These are phyloP conservation scores for Cytospora mali DNA, from an alignment of 2,329 filamentous ascomycete species.

Conservation along the genomic window DNA sequence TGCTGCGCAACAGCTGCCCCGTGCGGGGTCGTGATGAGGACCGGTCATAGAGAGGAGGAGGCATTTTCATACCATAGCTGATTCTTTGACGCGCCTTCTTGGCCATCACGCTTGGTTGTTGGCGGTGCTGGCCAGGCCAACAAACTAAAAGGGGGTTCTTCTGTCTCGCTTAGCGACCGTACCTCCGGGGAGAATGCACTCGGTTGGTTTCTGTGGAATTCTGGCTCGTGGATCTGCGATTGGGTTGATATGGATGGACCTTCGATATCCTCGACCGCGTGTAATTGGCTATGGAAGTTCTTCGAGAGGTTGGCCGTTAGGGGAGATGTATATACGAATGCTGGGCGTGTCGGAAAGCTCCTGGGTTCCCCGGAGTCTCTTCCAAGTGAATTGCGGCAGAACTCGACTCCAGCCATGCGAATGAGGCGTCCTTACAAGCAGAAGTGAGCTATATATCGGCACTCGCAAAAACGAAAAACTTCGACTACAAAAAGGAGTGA, in stretches of 20 bases:
- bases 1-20: slow-evolving; percentile 14
- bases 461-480: neutral
- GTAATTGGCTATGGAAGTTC: neutral
- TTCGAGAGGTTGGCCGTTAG: neutral
- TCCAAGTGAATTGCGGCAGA: neutral
- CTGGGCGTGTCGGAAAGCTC: neutral
- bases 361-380: neutral
- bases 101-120: slow-evolving; percentile 51
- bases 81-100: slow-evolving; percentile 68
- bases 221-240: neutral
- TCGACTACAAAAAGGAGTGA: neutral
- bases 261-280: neutral
- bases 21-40: slow-evolving; percentile 34
- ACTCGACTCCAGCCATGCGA: slow-evolving; percentile 2
- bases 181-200: neutral
- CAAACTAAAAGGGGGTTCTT: neutral
- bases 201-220: neutral
- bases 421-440: neutral
- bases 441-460: neutral
- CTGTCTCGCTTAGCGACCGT: neutral
- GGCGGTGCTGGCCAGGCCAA: slow-evolving; percentile 28
- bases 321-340: neutral
- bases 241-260: neutral
- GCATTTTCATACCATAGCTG: slow-evolving; percentile 59
- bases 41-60: slow-evolving; percentile 20